phyloP scores from a whole-genome alignment of 1,284 basidiomycete genomes.

The Thelephora terrestris region DNA sequence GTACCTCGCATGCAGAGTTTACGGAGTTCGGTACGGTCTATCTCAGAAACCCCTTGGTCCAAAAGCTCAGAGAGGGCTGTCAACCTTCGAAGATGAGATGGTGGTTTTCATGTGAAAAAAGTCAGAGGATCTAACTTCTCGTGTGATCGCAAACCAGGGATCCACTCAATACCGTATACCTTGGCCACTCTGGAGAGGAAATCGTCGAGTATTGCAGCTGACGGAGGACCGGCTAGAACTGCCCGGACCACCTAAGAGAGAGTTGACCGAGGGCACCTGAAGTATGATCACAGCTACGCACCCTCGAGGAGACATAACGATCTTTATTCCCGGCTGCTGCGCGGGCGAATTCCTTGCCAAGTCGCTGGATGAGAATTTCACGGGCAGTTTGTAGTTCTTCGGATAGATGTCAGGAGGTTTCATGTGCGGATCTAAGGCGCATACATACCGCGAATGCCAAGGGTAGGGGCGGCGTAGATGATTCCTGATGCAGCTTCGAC shows the following conservation, averaged over 20 bases:
- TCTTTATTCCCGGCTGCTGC: constrained; percentile 43
- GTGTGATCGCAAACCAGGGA: constrained; percentile 45
- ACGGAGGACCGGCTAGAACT: constrained; percentile 40
- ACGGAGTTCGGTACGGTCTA: constrained; percentile 48
- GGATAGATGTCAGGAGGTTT: neutral
- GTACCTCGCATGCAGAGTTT: constrained; percentile 48
- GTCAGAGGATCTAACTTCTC: constrained; percentile 39
- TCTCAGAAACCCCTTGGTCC: constrained; percentile 36
- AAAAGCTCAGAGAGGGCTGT: constrained; percentile 48
- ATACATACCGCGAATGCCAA: constrained; percentile 45
- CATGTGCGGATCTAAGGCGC: neutral
- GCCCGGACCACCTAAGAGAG: constrained; percentile 36
- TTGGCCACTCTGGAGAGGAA: constrained; percentile 46
- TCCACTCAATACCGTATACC: constrained; percentile 48
- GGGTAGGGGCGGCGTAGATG: constrained; percentile 47
- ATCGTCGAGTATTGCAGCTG: constrained; percentile 43
- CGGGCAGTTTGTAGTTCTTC: constrained; percentile 49
- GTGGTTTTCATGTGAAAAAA: constrained; percentile 1
- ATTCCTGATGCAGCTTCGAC: constrained; percentile 59
- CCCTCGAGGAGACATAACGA: constrained; percentile 43
- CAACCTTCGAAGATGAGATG: constrained; percentile 27
- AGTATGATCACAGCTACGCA: constrained; percentile 18
- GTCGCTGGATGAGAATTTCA: constrained; percentile 40
- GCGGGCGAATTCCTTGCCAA: constrained; percentile 48
- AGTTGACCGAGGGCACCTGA: neutral